phyloP scores from a whole-genome alignment of 495 filamentous ascomycete species.

The Daldinia grandis region DNA sequence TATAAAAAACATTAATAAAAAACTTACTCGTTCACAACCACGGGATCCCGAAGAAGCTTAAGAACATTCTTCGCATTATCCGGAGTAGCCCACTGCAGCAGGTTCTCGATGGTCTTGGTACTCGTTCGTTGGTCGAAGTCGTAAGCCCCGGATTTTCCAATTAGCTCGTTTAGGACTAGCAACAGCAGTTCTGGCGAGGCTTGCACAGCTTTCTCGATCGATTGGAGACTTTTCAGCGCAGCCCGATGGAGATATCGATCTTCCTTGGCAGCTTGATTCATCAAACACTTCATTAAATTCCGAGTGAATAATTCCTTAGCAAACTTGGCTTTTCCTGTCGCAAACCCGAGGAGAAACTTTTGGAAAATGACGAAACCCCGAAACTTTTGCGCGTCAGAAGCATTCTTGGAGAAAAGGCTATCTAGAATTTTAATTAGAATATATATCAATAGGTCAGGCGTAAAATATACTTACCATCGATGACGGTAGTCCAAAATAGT shows the following conservation, averaged over 20 bases:
- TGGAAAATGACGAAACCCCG: slow-evolving; percentile 88
- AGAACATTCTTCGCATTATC: slow-evolving; percentile 58
- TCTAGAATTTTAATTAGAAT: slow-evolving; percentile 56
- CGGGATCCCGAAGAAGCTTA: slow-evolving; percentile 51
- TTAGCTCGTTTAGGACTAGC: slow-evolving; percentile 68
- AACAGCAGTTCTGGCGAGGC: slow-evolving; percentile 67
- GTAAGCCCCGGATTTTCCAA: slow-evolving; percentile 71
- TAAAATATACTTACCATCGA: slow-evolving; percentile 72
- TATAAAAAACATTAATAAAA: too few relatives aligned
- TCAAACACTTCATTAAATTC: slow-evolving; percentile 82
- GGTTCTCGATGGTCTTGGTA: slow-evolving; percentile 83
- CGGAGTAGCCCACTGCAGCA: slow-evolving; percentile 69
- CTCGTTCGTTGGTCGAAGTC: slow-evolving; percentile 89
- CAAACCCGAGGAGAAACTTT: slow-evolving; percentile 66
- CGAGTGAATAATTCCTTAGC: slow-evolving; percentile 71
- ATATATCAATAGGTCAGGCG: not conserved
- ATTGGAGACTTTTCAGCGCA: slow-evolving; percentile 74
- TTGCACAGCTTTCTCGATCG: slow-evolving; percentile 72
- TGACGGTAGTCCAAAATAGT: slow-evolving; percentile 87
- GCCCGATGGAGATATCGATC: slow-evolving; percentile 86
- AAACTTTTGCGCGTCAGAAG: slow-evolving; percentile 88
- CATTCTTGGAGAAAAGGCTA: slow-evolving; percentile 77
- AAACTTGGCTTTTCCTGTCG: slow-evolving; percentile 41
- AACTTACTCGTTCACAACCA: slow-evolving; percentile 46
- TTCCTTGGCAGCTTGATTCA: slow-evolving; percentile 84